A percentile compares a stretch with the other conserved stretches of the same genome.
Evolutionary conservation across 2,329 filamentous ascomycete genomes (phyloP).

Genomic region (Cladosporium oxysporum): DNA sequence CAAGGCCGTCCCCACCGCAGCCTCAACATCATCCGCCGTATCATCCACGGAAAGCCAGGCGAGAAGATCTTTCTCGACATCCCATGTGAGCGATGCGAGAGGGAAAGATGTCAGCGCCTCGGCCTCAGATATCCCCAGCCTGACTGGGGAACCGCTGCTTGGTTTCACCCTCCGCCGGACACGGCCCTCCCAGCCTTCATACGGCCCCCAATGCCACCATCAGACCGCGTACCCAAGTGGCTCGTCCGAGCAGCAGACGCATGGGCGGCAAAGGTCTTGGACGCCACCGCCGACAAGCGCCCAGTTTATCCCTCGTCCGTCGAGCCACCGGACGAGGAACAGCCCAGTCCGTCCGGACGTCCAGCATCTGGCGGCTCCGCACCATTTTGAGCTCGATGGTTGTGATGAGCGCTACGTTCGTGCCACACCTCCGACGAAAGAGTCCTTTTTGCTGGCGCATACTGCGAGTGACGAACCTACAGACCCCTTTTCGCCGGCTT

Average conservation of each 20-base stretch:
- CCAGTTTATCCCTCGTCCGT: neutral
- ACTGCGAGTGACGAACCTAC: neutral
- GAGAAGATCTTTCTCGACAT: neutral
- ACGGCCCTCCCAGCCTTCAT: neutral
- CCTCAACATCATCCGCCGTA: neutral
- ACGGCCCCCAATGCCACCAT: neutral
- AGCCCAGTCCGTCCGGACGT: neutral
- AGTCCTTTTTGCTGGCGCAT: conserved; percentile 24
- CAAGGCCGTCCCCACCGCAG: neutral
- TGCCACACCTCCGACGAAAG: conserved; percentile 29
- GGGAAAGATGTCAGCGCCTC: neutral
- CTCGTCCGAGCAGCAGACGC: neutral
- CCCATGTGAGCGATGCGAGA: conserved; percentile 1
- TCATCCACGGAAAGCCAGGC: neutral
- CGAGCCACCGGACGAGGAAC: neutral
- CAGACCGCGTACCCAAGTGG: neutral
- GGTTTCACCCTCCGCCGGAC: neutral
- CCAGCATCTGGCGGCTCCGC: neutral
- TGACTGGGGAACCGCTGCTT: neutral
- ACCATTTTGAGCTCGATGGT: neutral
- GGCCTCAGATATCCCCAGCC: neutral
- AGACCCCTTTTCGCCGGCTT: conserved; percentile 34
- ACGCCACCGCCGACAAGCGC: neutral
- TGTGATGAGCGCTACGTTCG: neutral
- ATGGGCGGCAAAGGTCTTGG: neutral